Evolutionary conservation across 805 yeast genomes (phyloP).

Genomic region (Ogataea allantospora): DNA sequence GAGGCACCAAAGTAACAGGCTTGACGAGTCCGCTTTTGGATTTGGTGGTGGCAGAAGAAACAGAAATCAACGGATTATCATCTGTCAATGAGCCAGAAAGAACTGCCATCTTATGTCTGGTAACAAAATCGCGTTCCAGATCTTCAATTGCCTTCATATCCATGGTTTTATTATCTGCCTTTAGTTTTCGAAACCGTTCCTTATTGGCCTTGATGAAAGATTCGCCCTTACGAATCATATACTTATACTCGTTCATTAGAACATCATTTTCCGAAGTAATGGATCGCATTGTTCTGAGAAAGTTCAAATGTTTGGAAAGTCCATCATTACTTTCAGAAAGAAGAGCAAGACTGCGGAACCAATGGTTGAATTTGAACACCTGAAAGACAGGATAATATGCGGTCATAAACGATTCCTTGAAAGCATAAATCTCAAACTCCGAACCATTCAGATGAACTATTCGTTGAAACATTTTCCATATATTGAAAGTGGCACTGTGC

Average conservation of each 20-base stretch:
- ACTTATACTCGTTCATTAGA: constrained; percentile 16
- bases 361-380: constrained; percentile 23
- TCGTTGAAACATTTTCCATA: constrained; percentile 15
- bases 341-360: constrained; percentile 21
- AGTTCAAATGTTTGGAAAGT: constrained; percentile 15
- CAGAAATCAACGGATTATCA: constrained; percentile 24
- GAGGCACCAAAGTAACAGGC: constrained; percentile 25
- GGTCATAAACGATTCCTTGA: constrained; percentile 11
- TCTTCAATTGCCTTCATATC: constrained; percentile 11
- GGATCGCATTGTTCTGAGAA: constrained; percentile 19
- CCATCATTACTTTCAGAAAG: constrained; percentile 18
- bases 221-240: constrained; percentile 22
- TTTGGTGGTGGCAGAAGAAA: constrained; percentile 10
- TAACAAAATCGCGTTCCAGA: constrained; percentile 10
- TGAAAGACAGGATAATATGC: constrained; percentile 19
- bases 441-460: constrained; percentile 12
- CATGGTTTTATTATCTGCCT: constrained; percentile 5
- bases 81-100: constrained; percentile 22
- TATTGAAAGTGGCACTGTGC: constrained; percentile 1
- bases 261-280: constrained; percentile 17
- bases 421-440: constrained; percentile 10
- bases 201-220: constrained; percentile 18
- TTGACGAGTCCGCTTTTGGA: constrained; percentile 1
- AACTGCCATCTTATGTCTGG: constrained; percentile 12
- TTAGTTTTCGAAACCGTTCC: constrained; percentile 14